A percentile compares a stretch with the other conserved stretches of the same genome.
phyloP scores from a whole-genome alignment of 2,329 filamentous ascomycete species.

The Cordyceps farinosa region DNA sequence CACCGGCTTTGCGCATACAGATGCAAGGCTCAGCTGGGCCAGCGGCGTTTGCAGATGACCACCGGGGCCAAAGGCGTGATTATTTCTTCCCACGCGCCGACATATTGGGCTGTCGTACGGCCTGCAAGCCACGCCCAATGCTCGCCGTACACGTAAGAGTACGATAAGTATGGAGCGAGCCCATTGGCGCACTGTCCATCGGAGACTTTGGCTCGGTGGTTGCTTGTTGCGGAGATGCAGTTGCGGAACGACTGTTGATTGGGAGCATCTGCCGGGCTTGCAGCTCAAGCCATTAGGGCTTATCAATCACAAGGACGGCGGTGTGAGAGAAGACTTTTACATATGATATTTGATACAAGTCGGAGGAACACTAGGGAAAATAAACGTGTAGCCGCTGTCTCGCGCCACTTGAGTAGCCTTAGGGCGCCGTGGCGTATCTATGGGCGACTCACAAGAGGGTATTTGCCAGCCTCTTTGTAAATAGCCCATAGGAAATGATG shows the following conservation, averaged over 20 bases:
- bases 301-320: background rate
- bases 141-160: background rate
- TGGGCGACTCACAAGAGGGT: background rate
- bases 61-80: background rate
- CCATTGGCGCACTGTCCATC: background rate
- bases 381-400: background rate
- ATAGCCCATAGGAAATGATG: background rate
- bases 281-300: background rate
- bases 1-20: background rate
- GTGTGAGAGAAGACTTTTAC: background rate
- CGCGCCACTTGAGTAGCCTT: background rate
- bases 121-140: background rate
- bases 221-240: background rate
- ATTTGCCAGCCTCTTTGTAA: background rate
- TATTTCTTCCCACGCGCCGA: background rate
- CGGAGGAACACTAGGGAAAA: no score
- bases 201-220: background rate
- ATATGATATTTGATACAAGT: background rate
- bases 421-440: slow-evolving; percentile 3
- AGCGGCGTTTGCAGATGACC: background rate
- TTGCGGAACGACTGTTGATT: background rate
- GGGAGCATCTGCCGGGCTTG: background rate
- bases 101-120: background rate
- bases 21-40: background rate
- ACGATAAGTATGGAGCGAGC: no score